These are phyloP conservation scores for Bryoglossum gracile DNA, from an alignment of 495 filamentous ascomycete species.

Conservation along the genomic window DNA sequence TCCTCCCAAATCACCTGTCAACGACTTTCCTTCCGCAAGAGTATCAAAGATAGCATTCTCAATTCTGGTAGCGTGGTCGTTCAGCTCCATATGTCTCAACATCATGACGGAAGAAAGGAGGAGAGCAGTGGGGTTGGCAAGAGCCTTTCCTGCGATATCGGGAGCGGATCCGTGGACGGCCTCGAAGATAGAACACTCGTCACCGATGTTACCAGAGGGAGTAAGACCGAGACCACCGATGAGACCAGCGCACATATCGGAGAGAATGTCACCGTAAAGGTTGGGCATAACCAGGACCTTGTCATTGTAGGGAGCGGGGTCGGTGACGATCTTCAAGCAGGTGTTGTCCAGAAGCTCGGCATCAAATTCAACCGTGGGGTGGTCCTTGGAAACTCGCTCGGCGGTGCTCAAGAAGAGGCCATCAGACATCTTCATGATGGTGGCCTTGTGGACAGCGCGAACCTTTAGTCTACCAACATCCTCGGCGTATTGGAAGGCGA, in stretches of 20 bases:
- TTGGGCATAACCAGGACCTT: constrained; percentile 99
- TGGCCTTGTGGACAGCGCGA: constrained; percentile 96
- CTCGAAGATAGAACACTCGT: constrained; percentile 99
- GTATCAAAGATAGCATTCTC: constrained; percentile 92
- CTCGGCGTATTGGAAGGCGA: constrained; percentile 95
- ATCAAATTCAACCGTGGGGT: constrained; percentile 89
- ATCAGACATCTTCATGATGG: constrained; percentile 99
- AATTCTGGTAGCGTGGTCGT: constrained; percentile 76
- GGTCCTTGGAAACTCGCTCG: constrained; percentile 80
- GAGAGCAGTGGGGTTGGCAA: constrained; percentile 92
- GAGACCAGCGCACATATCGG: constrained; percentile 97
- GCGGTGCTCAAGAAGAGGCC: constrained; percentile 91
- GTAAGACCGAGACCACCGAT: constrained; percentile 97
- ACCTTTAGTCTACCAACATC: constrained; percentile 91
- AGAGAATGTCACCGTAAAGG: constrained; percentile 98
- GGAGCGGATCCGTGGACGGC: constrained; percentile 97
- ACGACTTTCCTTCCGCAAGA: constrained; percentile 86
- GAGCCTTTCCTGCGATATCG: constrained; percentile 91
- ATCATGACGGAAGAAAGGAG: constrained; percentile 95
- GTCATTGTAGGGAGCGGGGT: constrained; percentile 93
- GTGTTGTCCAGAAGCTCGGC: constrained; percentile 97
- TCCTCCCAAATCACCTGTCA: constrained; percentile 93
- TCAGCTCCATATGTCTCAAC: constrained; percentile 95
- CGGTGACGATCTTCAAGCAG: constrained; percentile 95
- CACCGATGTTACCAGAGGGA: constrained; percentile 96